These are phyloP conservation scores for Aspergillus sclerotiicarbonarius DNA, from an alignment of 495 filamentous ascomycete species.

Conservation along the genomic window DNA sequence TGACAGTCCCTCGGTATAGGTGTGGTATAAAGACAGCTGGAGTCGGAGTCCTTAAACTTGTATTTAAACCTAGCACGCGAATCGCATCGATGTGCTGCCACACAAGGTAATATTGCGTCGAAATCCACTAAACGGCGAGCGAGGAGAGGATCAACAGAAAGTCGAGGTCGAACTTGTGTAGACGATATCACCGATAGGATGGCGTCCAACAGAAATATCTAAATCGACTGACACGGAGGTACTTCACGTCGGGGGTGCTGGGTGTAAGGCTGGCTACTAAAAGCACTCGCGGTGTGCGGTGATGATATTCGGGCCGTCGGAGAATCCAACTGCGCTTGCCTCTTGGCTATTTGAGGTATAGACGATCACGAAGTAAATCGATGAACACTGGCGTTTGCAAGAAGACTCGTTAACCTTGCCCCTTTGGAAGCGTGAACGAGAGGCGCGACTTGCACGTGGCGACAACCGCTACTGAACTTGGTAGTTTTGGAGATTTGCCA, in stretches of 20 bases:
- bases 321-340: slow-evolving; percentile 17
- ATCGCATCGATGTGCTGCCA: slow-evolving; percentile 27
- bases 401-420: slow-evolving; percentile 17
- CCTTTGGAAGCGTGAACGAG: slow-evolving; percentile 20
- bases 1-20: slow-evolving; percentile 4
- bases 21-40: background rate
- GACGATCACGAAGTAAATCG: slow-evolving; percentile 12
- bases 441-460: slow-evolving; percentile 28
- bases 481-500: slow-evolving; percentile 4
- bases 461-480: slow-evolving; percentile 15
- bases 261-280: slow-evolving; percentile 6
- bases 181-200: background rate
- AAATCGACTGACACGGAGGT: background rate
- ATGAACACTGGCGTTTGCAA: slow-evolving; percentile 8
- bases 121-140: slow-evolving; percentile 6
- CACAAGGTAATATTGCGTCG: slow-evolving; percentile 3
- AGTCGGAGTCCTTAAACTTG: slow-evolving; percentile 6
- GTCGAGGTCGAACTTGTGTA: slow-evolving; percentile 5
- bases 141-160: slow-evolving; percentile 5
- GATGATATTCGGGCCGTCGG: slow-evolving; percentile 14
- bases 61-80: slow-evolving; percentile 25
- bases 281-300: slow-evolving; percentile 13
- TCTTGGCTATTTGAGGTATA: slow-evolving; percentile 7
- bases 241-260: background rate
- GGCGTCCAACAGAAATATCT: background rate